phyloP scores from a whole-genome alignment of 306 rosid genomes.

The Vigna reflexopilosa region DNA sequence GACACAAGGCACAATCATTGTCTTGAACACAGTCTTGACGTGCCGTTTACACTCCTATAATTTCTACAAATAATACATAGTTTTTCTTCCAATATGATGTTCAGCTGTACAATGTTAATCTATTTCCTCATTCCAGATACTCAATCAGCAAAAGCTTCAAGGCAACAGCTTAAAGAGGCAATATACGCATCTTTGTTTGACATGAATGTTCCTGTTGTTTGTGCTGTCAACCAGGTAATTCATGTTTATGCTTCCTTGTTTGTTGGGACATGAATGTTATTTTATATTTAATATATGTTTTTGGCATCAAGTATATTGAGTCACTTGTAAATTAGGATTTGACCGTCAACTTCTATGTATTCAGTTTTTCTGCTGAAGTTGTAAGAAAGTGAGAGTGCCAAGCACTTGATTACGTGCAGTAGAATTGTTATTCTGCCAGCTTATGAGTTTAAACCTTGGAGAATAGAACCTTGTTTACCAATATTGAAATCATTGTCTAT shows the following conservation, averaged over 20 bases:
- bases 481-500: constrained; percentile 10
- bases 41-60: neutral
- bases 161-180: constrained; percentile 85
- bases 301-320: neutral
- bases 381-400: constrained; percentile 16
- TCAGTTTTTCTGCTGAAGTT: constrained; percentile 12
- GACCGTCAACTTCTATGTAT: neutral
- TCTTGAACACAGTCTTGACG: constrained; percentile 2
- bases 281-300: constrained; percentile 7
- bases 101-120: constrained; percentile 19
- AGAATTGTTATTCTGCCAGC: constrained; percentile 6
- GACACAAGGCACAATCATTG: neutral
- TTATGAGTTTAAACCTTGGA: neutral
- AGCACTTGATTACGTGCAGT: constrained; percentile 1
- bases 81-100: constrained; percentile 13
- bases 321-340: neutral
- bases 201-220: constrained; percentile 89
- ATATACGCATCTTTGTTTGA: constrained; percentile 72
- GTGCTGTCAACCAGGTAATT: constrained; percentile 88
- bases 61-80: neutral
- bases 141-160: constrained; percentile 80
- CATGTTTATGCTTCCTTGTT: constrained; percentile 15
- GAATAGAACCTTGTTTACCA: constrained; percentile 15
- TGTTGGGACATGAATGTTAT: neutral
- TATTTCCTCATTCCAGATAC: constrained; percentile 66